Percentiles rank a stretch among this genome's conserved stretches.
These are phyloP conservation scores for Croton laevigatus DNA, from an alignment of 441 rosid genomes.

Conservation along the genomic window DNA sequence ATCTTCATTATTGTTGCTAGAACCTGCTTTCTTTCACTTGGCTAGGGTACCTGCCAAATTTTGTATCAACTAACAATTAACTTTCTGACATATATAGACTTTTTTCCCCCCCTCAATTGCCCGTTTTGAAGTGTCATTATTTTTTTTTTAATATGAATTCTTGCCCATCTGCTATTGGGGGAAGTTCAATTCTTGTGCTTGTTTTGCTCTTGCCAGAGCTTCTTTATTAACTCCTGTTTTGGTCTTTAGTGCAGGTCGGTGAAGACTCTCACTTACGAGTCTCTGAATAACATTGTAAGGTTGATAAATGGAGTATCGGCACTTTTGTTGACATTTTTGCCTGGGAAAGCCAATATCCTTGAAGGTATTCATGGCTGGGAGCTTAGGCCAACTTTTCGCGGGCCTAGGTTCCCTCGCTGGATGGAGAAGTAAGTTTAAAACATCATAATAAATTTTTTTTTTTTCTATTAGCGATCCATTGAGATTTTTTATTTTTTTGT, in stretches of 20 bases:
- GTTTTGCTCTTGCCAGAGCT: not conserved
- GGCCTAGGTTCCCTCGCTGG: constrained; percentile 89
- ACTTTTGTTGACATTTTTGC: constrained; percentile 68
- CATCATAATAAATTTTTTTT: not conserved
- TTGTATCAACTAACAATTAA: too few relatives aligned
- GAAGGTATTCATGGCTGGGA: constrained; percentile 97
- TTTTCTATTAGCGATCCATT: not conserved
- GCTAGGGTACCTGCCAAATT: too few relatives aligned
- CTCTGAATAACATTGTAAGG: constrained; percentile 75
- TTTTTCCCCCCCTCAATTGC: too few relatives aligned
- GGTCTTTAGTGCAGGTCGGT: constrained; percentile 72
- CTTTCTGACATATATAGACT: too few relatives aligned
- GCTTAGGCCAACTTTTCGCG: constrained; percentile 85
- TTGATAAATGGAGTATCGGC: constrained; percentile 82
- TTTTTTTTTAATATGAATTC: too few relatives aligned
- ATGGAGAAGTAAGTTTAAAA: constrained; percentile 68
- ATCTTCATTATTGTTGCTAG: too few relatives aligned
- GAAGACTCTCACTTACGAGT: constrained; percentile 82
- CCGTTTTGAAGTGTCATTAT: too few relatives aligned
- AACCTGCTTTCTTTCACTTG: too few relatives aligned
- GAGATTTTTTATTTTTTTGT: not conserved
- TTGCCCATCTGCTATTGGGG: not conserved
- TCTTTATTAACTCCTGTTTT: constrained; percentile 14
- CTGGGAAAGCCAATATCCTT: constrained; percentile 68
- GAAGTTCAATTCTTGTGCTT: not conserved